Percentiles rank a stretch among this genome's conserved stretches.
Evolutionary conservation across 768 basidiomycete species (phyloP).

Genomic region (Trametes cinnabarina): DNA sequence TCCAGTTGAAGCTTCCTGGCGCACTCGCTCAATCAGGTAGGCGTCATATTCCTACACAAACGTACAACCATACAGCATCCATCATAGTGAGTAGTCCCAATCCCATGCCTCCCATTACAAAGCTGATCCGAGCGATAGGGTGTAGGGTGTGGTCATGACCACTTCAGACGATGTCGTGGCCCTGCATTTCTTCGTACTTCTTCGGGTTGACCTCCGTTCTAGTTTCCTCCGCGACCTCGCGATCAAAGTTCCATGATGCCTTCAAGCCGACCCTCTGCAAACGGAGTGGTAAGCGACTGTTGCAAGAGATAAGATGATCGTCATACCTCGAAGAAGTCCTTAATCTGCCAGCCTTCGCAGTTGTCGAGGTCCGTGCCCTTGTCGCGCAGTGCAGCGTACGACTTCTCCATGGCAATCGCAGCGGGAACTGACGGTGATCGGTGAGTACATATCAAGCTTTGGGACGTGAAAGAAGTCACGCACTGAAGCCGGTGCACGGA

Average conservation of each 20-base stretch:
- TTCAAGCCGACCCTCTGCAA: constrained; percentile 24
- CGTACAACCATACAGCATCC: too few relatives aligned
- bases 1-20: too few relatives aligned
- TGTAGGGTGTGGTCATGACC: too few relatives aligned
- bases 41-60: too few relatives aligned
- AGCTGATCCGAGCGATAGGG: too few relatives aligned
- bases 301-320: not conserved
- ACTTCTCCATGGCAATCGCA: constrained; percentile 27
- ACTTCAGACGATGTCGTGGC: constrained; percentile 20
- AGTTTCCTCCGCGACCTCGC: constrained; percentile 19
- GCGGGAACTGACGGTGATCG: constrained; percentile 17
- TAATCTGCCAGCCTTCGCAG: constrained; percentile 27
- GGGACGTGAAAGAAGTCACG: not conserved
- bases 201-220: constrained; percentile 22
- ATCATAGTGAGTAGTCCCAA: too few relatives aligned
- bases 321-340: constrained; percentile 28
- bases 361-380: constrained; percentile 24
- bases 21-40: too few relatives aligned
- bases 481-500: constrained; percentile 29
- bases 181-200: constrained; percentile 25
- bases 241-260: constrained; percentile 23
- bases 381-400: constrained; percentile 24
- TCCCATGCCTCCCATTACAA: too few relatives aligned
- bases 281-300: not conserved
- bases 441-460: not conserved